phyloP scores from a whole-genome alignment of 1,139 yeast species.

The Oligophagozyma castellii region DNA sequence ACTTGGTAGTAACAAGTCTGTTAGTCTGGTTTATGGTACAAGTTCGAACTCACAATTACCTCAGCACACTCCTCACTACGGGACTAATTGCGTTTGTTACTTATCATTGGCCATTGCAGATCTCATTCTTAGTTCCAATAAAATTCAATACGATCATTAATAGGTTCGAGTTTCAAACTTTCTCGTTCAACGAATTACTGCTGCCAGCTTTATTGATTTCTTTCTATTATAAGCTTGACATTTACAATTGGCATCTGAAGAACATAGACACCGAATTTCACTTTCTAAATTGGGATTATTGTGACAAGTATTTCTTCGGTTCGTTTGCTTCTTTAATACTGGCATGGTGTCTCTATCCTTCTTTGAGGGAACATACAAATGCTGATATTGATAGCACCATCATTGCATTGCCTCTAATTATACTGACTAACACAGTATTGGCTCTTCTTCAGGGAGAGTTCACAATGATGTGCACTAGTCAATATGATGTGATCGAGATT shows the following conservation, averaged over 20 bases:
- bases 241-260: conserved; percentile 16
- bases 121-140: too few relatives aligned
- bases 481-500: conserved; percentile 13
- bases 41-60: too few relatives aligned
- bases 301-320: conserved; percentile 11
- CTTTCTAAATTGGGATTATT: conserved; percentile 10
- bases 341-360: too few relatives aligned
- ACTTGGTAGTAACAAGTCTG: too few relatives aligned
- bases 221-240: conserved; percentile 16
- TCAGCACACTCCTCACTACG: too few relatives aligned
- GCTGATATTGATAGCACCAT: too few relatives aligned
- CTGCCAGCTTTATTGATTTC: conserved; percentile 17
- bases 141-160: conserved; percentile 4
- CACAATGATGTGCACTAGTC: conserved; percentile 27
- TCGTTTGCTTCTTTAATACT: too few relatives aligned
- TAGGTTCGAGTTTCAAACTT: conserved; percentile 24
- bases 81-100: too few relatives aligned
- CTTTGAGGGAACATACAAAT: too few relatives aligned
- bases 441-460: conserved; percentile 32
- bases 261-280: conserved; percentile 15
- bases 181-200: conserved; percentile 35
- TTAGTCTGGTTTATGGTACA: too few relatives aligned
- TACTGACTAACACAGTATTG: conserved; percentile 25
- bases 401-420: conserved; percentile 41
- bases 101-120: too few relatives aligned